These are phyloP conservation scores for Adiantum capillusveneris DNA, from an alignment of 75 land plant species.

Conservation along the genomic window DNA sequence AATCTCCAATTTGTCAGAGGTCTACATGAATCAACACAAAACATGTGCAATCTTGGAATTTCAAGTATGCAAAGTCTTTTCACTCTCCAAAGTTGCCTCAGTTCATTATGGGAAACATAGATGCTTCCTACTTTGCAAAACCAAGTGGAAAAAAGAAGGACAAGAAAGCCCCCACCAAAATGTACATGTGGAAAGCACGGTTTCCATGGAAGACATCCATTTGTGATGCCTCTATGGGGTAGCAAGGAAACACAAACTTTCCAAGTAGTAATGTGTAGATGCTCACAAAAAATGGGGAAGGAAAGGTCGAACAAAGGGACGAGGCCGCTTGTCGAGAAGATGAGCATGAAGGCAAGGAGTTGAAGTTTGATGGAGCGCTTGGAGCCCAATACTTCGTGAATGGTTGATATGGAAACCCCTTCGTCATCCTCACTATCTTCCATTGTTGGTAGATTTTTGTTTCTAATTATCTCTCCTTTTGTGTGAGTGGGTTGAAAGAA, in stretches of 20 bases:
- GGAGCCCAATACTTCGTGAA: not conserved
- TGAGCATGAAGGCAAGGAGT: not conserved
- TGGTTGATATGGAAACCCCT: not conserved
- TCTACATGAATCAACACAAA: too few relatives aligned
- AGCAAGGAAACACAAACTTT: constrained; percentile 40
- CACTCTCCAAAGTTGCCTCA: too few relatives aligned
- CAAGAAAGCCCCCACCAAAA: constrained; percentile 30
- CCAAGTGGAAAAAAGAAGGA: constrained; percentile 62
- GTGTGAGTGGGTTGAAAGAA: too few relatives aligned
- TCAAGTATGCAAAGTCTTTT: too few relatives aligned
- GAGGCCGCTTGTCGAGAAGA: not conserved
- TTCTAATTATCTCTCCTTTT: too few relatives aligned
- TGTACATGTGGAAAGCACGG: constrained; percentile 22
- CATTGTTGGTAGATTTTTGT: too few relatives aligned
- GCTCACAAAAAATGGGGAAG: constrained; percentile 3
- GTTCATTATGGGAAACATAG: too few relatives aligned
- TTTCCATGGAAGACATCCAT: constrained; percentile 21
- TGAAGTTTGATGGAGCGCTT: not conserved
- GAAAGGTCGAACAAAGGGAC: not conserved
- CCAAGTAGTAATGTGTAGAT: constrained; percentile 51
- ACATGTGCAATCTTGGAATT: too few relatives aligned
- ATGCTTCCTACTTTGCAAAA: too few relatives aligned
- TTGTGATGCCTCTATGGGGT: not conserved
- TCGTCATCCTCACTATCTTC: not conserved
- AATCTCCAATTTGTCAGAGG: too few relatives aligned